phyloP scores from a whole-genome alignment of 2,329 filamentous ascomycete species.

The Scedosporium dehoogii region DNA sequence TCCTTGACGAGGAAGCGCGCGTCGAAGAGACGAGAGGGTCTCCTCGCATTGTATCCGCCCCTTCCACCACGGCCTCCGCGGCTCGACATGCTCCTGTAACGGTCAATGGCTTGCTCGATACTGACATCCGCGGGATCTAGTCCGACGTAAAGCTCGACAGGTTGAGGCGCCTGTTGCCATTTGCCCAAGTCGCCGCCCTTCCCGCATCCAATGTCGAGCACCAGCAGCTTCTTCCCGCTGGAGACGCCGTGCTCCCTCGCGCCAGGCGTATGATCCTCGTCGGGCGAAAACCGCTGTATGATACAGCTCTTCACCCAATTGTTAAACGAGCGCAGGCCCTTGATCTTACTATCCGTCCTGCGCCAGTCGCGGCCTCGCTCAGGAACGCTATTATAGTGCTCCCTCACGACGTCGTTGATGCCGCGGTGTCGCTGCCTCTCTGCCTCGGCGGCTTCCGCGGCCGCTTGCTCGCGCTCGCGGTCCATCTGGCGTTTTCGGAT shows the following conservation, averaged over 20 bases:
- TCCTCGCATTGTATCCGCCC: constrained; percentile 35
- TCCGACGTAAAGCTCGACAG: constrained; percentile 87
- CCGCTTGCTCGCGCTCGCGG: constrained; percentile 34
- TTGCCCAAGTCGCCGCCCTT: constrained; percentile 94
- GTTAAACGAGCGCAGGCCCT: constrained; percentile 88
- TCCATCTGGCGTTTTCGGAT: constrained; percentile 55
- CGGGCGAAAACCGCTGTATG: constrained; percentile 90
- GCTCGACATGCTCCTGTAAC: constrained; percentile 64
- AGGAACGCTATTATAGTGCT: constrained; percentile 94
- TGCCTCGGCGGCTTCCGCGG: constrained; percentile 23
- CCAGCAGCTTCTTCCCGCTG: constrained; percentile 50
- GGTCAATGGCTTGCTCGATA: constrained; percentile 79
- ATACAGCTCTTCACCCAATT: constrained; percentile 98
- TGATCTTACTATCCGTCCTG: constrained; percentile 88
- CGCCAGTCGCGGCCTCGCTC: constrained; percentile 92
- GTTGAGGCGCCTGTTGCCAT: constrained; percentile 89
- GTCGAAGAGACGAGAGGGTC: constrained; percentile 58
- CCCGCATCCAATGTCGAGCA: constrained; percentile 91
- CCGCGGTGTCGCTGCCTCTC: constrained; percentile 34
- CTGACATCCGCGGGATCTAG: constrained; percentile 88
- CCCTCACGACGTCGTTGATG: constrained; percentile 74
- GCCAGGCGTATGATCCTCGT: constrained; percentile 59
- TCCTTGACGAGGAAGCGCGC: constrained; percentile 86
- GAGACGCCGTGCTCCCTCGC: constrained; percentile 43
- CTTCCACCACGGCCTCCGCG: constrained; percentile 48